These are phyloP conservation scores for Fusarium sp. DNA, from an alignment of 2,329 filamentous ascomycete species.

Conservation along the genomic window DNA sequence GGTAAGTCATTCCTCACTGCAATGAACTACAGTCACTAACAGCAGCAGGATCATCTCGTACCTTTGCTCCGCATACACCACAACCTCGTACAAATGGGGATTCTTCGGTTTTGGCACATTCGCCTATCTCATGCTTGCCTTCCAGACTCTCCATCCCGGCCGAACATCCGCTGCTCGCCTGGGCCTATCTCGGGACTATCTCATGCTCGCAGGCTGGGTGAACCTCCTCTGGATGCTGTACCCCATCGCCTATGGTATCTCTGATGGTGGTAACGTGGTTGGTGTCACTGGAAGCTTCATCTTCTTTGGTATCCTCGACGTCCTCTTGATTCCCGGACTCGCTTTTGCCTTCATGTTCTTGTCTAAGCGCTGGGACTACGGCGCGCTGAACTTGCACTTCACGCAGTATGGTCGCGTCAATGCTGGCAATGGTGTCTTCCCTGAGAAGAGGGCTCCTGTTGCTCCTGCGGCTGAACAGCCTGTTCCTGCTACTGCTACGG, in stretches of 20 bases:
- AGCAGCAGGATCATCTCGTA: conserved; percentile 55
- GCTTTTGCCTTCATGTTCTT: conserved; percentile 56
- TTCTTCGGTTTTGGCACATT: conserved; percentile 64
- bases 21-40: background rate
- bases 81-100: conserved; percentile 66
- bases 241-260: conserved; percentile 58
- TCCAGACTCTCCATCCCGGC: conserved; percentile 55
- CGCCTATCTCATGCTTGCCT: conserved; percentile 58
- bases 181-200: conserved; percentile 57
- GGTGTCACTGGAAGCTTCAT: conserved; percentile 26
- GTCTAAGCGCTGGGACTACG: conserved; percentile 62
- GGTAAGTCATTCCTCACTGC: conserved; percentile 43
- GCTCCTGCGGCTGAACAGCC: conserved; percentile 11
- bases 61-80: conserved; percentile 59
- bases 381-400: conserved; percentile 61
- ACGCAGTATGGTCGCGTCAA: conserved; percentile 65
- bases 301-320: conserved; percentile 64
- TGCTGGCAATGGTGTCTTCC: conserved; percentile 54
- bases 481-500: conserved; percentile 14
- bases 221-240: conserved; percentile 66
- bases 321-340: conserved; percentile 57
- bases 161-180: conserved; percentile 53
- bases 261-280: conserved; percentile 32
- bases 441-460: conserved; percentile 54
- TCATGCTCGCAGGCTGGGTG: conserved; percentile 56